Evolutionary conservation across 2,329 filamentous ascomycete genomes (phyloP).

Genomic region (Harringtonia aguacate): DNA sequence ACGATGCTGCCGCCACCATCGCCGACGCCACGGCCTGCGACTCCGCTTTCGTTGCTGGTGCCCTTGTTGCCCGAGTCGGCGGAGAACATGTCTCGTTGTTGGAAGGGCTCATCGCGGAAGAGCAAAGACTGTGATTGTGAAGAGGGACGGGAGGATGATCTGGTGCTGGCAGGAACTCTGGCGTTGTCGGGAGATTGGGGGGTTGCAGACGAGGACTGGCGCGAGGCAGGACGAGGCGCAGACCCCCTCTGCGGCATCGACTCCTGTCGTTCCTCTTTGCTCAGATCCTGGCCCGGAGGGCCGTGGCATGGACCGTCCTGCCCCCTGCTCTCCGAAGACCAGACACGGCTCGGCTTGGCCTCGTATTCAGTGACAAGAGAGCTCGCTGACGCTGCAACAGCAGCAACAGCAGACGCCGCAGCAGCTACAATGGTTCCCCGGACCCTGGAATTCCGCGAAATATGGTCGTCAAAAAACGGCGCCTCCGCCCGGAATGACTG

Average conservation of each 20-base stretch:
- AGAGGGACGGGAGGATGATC: slow-evolving; percentile 15
- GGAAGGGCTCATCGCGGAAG: slow-evolving; percentile 8
- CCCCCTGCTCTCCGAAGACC: slow-evolving; percentile 5
- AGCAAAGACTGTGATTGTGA: background rate
- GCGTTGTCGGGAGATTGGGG: slow-evolving; percentile 14
- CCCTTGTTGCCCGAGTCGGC: slow-evolving; percentile 6
- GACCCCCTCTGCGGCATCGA: slow-evolving; percentile 54
- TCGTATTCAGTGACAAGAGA: background rate
- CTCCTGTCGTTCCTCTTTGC: slow-evolving; percentile 44
- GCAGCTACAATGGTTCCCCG: background rate
- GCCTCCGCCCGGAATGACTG: background rate
- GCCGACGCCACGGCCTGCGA: background rate
- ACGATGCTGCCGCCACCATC: background rate
- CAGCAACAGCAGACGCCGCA: background rate
- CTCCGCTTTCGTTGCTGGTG: background rate
- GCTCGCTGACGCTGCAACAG: background rate
- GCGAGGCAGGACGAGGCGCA: slow-evolving; percentile 45
- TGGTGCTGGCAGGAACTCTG: slow-evolving; percentile 3
- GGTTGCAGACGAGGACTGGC: slow-evolving; percentile 18
- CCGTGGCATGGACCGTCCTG: slow-evolving; percentile 43
- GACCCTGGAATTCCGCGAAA: background rate
- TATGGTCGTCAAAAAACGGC: background rate
- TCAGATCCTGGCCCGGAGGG: slow-evolving; percentile 36
- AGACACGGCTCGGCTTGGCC: background rate
- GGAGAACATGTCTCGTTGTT: slow-evolving; percentile 3